Percentiles rank a stretch among this genome's conserved stretches.
Conservation (phyloP, 2,329 filamentous ascomycete species). For the Aspergillus terreus region DNA sequence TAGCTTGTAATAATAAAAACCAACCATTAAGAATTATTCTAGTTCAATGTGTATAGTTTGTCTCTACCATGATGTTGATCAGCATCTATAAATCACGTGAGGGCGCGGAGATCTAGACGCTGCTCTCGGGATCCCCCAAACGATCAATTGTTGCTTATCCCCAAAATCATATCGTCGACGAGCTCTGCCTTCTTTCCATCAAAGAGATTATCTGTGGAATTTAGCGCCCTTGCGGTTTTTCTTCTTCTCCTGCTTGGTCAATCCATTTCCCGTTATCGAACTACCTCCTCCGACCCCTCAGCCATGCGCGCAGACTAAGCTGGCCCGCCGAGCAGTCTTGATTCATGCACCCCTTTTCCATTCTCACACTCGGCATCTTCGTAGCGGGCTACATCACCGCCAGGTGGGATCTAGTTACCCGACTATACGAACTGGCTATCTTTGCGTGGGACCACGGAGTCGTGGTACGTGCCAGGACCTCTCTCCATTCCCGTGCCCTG, state of each 20-base stretch:
- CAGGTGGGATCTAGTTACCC: constrained; percentile 96
- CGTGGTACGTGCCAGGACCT: constrained; percentile 59
- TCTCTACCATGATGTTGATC: not conserved
- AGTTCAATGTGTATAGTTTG: not conserved
- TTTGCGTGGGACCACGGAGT: constrained; percentile 99
- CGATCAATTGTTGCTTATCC: not conserved
- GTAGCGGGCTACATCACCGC: constrained; percentile 99
- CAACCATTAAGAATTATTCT: not conserved
- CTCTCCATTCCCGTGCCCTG: not conserved
- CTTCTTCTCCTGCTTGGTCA: constrained; percentile 1
- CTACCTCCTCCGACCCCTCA: constrained; percentile 9
- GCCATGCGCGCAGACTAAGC: constrained; percentile 32
- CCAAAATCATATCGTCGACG: not conserved
- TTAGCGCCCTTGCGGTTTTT: not conserved
- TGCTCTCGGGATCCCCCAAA: constrained; percentile 2
- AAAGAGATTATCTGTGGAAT: not conserved
- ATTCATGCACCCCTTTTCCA: constrained; percentile 94
- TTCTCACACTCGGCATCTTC: constrained; percentile 95
- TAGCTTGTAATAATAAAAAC: no score
- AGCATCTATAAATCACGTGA: constrained; percentile 9
- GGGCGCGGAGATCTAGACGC: constrained; percentile 9
- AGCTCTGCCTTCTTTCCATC: not conserved
- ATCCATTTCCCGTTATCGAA: not conserved
- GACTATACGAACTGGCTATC: constrained; percentile 91
- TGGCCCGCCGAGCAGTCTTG: constrained; percentile 25